Evolutionary conservation across 495 filamentous ascomycete genomes (phyloP), one percentile per base, ranked within the genome.

Genomic region (Thozetella sp.): DNA sequence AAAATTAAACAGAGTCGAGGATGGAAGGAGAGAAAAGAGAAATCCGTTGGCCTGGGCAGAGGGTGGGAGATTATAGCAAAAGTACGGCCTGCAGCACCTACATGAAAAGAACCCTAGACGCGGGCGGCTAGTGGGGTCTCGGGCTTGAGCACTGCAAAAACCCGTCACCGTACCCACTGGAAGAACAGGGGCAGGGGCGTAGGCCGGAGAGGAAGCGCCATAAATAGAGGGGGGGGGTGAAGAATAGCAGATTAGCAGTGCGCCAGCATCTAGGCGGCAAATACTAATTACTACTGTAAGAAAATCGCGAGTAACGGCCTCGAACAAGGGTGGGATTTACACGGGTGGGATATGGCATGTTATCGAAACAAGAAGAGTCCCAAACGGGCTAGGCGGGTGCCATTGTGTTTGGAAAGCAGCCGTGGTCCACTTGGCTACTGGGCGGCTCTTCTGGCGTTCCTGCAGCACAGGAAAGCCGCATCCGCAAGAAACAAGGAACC

Each of bases 1-100:
- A 48, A n/a, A 48, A n/a, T 15, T 11, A 48, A 20, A 19, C 43
- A 13, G n/a, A 48, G n/a, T 3, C 10, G 43, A 48, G 43, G n/a
- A 48, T 10, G 24, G 37, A 56, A 55, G 59, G 52, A 37, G 50
- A 37, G 25, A 57, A 15, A 55, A 19, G 30, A 60, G 52, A 30
- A 52, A 50, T 25, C 23, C 12, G 54, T 51, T 55, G 50, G 25
- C 27, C 26, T 45, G 24, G 11, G 43, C 22, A 20, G 27, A 56
- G 37, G 50, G 25, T 57, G 51, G 53, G 60, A 53, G 37, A 48
- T 48, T 34, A 58, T 45, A 53, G 61, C 57, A 50, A 58, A 50
- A 50, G 48, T 43, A 51, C 40, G 55, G 9, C 43, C 43, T 15
- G 43, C 4, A 10, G 11, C 4, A 48, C n/a, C 4, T n/a, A 11